Evolutionary conservation across 1,284 basidiomycete species (phyloP), one percentile per base, ranked within the genome.

Genomic region (Naganishia sp.): DNA sequence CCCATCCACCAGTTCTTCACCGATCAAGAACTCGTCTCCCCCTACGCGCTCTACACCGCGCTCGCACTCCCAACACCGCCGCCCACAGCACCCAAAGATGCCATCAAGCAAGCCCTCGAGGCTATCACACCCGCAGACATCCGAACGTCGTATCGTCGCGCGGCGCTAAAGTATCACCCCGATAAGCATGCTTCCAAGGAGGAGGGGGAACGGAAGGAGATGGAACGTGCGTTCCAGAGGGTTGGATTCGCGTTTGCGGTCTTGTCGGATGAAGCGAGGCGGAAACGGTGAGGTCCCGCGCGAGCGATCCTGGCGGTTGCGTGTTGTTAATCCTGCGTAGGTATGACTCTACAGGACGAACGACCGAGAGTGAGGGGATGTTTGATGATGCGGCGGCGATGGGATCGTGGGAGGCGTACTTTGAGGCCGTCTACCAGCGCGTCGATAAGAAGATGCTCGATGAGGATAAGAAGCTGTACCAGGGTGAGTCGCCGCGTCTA

Each of bases 341-440:
- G 45, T 95, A 94, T 73, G 92, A 95, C 72, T 81, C 81, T 64
- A 93, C 90, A 0, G 94, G 94, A 15, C 85, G 84, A 70, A 94
- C 93, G 4, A 87, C 88, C 71, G 92, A 95, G 73, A 84, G 84
- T 13, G 41, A 35, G 10, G 46, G 35, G 10, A 83, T 88, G 65
- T 79, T 81, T 65, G 73, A 87, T 55, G 74, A 88, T 56, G 85
- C 81, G 18, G 84, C 84, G n/a, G 90, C 85, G 6, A 90, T 90
- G 71, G 89, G 86, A 67, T 91, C 92, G 5, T 97, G 94, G 94
- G 90, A 92, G 71, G 85, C 88, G 18, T 97, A 97, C 80, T 97
- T 96, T 74, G 87, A 89, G 74, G 88, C 89, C 65, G 80, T 96
- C 72, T 96, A 92, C 71, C 89, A 94, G 71, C 83, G 86, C 52